These are phyloP conservation scores for Solanum boliviense DNA, from an alignment of 257 asterid species.

Conservation along the genomic window DNA sequence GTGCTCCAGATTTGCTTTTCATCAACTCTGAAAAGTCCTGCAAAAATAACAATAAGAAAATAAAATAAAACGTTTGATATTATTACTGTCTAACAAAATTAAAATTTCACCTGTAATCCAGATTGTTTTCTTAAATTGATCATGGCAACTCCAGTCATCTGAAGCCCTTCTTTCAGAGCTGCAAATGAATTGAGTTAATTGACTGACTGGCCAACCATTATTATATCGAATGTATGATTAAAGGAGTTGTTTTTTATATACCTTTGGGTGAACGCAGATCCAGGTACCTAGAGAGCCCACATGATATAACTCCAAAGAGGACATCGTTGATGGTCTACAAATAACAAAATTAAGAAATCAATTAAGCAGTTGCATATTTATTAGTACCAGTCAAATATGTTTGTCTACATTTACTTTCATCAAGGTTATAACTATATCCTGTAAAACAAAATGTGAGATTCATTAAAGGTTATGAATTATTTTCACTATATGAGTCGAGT, in stretches of 20 bases:
- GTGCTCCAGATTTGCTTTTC: slow-evolving; percentile 12
- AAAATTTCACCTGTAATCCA: slow-evolving; percentile 49
- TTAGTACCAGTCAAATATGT: not conserved
- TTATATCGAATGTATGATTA: not conserved
- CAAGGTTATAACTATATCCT: not conserved
- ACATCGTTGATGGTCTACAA: slow-evolving; percentile 87
- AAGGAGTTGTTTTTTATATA: slow-evolving; percentile 2
- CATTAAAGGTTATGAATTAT: not conserved
- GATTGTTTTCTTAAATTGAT: slow-evolving; percentile 58
- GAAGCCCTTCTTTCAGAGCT: slow-evolving; percentile 46
- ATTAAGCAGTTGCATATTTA: not conserved
- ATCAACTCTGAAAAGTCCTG: slow-evolving; percentile 49
- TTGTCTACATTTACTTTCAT: not conserved
- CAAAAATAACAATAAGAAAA: not conserved
- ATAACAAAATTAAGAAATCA: not conserved
- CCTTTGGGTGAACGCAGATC: slow-evolving; percentile 44
- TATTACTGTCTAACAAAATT: not conserved
- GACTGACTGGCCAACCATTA: not conserved
- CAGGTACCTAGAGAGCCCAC: slow-evolving; percentile 59
- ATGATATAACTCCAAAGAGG: slow-evolving; percentile 61
- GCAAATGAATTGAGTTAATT: not conserved
- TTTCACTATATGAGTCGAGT: no score
- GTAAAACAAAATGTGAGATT: not conserved
- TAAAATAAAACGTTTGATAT: not conserved
- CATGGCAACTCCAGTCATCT: slow-evolving; percentile 71